Evolutionary conservation across 495 filamentous ascomycete species (phyloP), one percentile per base, ranked within the genome.

Genomic region (Aspergillus egyptiacus): DNA sequence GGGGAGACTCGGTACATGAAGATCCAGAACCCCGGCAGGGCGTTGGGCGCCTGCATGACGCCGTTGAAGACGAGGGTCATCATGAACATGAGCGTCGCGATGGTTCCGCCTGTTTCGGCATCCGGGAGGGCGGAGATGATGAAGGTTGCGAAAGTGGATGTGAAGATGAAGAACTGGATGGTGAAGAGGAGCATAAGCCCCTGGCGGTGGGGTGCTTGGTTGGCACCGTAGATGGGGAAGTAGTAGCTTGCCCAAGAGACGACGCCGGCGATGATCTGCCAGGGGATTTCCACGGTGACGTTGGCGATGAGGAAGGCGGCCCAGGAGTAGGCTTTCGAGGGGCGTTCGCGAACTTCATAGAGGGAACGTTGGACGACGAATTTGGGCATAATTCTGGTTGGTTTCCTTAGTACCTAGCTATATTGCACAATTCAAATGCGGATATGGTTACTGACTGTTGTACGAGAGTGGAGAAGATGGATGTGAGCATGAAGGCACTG

Each of bases 401-500:
- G 62, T 18, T 19, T 38, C 9, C 8, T 27, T 51, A 31, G 25
- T 39, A 23, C 11, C n/a, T 13, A 36, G 10, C 6, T 37, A 38
- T 23, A 23, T 20, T 1, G n/a, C n/a, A n/a, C n/a, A n/a, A n/a
- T n/a, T 13, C 7, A 25, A 27, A 31, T 14, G 32, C 10, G 6
- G 13, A 6, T 6, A 22, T 15, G 18, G 17, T 1, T 14, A 63
- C 66, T 53, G 51, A 69, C 66, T 70, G 67, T 53, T 70, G 67
- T n/a, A 84, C 79, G 30, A 90, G 72, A 38, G 84, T 82, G 40
- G 80, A 81, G 63, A 91, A 86, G 41, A 95, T 78, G 6, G 81
- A 87, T 39, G 86, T 73, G 9, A 95, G 67, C 72, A 91, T 81
- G 71, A 95, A 94, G 57, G 91, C 82, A 59, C 81, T 75, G 61